Evolutionary conservation across 2,329 filamentous ascomycete genomes (phyloP).

Genomic region (Diaporthe sp.): DNA sequence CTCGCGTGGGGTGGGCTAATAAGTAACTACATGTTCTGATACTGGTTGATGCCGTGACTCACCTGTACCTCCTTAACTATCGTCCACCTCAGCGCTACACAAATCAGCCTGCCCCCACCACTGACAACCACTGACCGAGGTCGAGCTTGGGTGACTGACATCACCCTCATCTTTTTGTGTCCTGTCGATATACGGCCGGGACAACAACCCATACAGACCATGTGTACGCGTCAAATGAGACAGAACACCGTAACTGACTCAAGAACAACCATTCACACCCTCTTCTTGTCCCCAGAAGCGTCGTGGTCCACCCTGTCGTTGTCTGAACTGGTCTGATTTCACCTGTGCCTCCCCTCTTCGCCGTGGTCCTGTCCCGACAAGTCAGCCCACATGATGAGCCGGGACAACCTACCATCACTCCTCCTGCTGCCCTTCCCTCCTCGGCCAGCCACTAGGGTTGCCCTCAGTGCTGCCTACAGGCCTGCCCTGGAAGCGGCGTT

Average conservation of each 20-base stretch:
- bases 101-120: background rate
- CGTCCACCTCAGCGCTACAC: background rate
- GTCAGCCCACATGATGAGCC: conserved; percentile 36
- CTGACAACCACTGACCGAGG: background rate
- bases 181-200: background rate
- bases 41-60: rapidly evolving
- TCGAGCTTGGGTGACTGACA: background rate
- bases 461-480: conserved; percentile 69
- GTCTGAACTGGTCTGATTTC: background rate
- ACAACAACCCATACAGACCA: background rate
- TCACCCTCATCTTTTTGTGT: background rate
- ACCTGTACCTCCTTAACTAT: background rate
- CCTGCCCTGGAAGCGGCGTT: conserved; percentile 67
- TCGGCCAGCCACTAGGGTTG: conserved; percentile 58
- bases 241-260: background rate
- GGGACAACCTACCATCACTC: conserved; percentile 56
- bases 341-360: background rate
- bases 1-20: background rate
- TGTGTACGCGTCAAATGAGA: background rate
- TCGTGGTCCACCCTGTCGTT: background rate
- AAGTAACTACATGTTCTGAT: background rate
- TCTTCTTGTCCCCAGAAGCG: background rate
- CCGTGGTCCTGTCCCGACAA: background rate
- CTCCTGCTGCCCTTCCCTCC: conserved; percentile 74
- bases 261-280: background rate